Evolutionary conservation across 306 rosid genomes (phyloP).

Genomic region (Geum urbanum): DNA sequence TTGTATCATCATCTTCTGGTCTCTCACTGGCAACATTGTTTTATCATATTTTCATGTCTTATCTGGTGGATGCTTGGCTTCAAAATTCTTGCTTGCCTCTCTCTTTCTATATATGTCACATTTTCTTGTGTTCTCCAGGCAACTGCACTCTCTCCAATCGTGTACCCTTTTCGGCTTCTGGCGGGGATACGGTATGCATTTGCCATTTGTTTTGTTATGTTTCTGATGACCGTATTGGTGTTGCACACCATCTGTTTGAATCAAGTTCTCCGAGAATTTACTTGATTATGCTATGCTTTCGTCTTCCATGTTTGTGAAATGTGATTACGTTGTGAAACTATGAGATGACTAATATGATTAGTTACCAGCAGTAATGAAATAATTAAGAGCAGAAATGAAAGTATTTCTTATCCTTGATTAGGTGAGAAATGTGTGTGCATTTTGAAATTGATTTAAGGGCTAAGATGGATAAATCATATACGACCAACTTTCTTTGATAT

Average conservation of each 20-base stretch:
- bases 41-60: neutral
- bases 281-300: neutral
- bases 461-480: neutral
- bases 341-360: neutral
- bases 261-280: neutral
- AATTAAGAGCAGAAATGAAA: neutral
- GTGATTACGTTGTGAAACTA: neutral
- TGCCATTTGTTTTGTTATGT: too few species aligned
- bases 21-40: slow-evolving; percentile 6
- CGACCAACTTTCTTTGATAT: neutral
- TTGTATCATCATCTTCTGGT: neutral
- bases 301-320: neutral
- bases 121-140: neutral
- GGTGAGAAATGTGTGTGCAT: neutral
- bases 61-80: neutral
- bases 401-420: neutral
- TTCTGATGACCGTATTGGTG: neutral
- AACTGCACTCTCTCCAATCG: neutral
- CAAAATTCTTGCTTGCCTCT: neutral
- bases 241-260: slow-evolving; percentile 3
- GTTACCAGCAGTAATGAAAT: neutral
- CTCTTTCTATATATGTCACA: neutral
- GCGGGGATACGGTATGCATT: neutral
- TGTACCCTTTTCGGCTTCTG: neutral
- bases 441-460: neutral